These are phyloP conservation scores for Lactarius quietus DNA, from an alignment of 768 basidiomycete species.

Conservation along the genomic window DNA sequence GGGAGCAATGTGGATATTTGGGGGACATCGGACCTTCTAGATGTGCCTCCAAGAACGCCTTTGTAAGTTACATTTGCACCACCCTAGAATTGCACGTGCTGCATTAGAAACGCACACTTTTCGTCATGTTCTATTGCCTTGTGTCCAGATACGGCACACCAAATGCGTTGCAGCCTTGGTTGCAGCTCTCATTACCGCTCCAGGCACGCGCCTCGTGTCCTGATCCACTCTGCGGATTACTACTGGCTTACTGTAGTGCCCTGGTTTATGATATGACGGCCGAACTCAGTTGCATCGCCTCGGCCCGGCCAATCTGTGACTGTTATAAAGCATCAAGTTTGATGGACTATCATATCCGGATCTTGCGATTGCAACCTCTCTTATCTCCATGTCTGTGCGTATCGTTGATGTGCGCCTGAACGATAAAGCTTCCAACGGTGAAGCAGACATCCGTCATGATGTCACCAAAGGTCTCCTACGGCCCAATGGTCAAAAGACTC, in stretches of 20 bases:
- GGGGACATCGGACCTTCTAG: neutral
- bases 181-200: neutral
- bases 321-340: slow-evolving; percentile 7
- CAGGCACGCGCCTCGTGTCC: neutral
- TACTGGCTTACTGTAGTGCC: no score
- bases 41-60: neutral
- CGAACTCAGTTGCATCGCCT: neutral
- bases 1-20: neutral
- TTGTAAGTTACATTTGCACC: slow-evolving; percentile 4
- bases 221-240: neutral
- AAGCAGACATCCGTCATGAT: slow-evolving; percentile 37
- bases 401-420: slow-evolving; percentile 50
- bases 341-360: no score
- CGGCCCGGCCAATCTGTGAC: neutral
- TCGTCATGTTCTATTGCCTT: slow-evolving; percentile 14
- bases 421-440: slow-evolving; percentile 33
- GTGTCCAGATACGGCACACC: neutral
- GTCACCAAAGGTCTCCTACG: slow-evolving; percentile 55
- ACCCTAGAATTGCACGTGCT: slow-evolving; percentile 12
- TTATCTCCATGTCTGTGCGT: slow-evolving; percentile 30
- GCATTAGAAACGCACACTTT: slow-evolving; percentile 1
- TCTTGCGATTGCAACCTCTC: neutral
- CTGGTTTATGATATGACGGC: neutral
- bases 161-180: neutral
- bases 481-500: slow-evolving; percentile 50